Conservation (phyloP, 768 basidiomycete genomes). For the Xerocomus potaroensis region DNA sequence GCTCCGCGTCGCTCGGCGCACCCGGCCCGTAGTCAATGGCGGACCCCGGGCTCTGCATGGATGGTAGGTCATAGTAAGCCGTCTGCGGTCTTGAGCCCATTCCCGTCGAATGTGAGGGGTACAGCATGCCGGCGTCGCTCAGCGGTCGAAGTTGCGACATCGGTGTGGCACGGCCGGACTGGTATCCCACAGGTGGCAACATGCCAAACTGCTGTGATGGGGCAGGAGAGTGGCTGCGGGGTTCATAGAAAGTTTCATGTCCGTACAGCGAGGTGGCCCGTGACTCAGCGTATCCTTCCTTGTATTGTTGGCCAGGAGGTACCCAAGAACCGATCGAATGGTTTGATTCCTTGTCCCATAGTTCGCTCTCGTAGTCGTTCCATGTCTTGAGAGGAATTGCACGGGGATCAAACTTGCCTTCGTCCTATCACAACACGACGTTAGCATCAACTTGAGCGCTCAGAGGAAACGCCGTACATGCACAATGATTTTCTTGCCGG, state of each 20-base stretch:
- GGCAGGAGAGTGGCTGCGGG: slow-evolving; percentile 66
- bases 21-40: slow-evolving; percentile 39
- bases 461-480: slow-evolving; percentile 55
- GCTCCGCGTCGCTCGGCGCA: slow-evolving; percentile 60
- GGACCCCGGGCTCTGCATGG: slow-evolving; percentile 48
- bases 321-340: slow-evolving; percentile 94
- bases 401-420: slow-evolving; percentile 94
- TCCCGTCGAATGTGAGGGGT: slow-evolving; percentile 61
- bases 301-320: slow-evolving; percentile 66
- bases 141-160: slow-evolving; percentile 40
- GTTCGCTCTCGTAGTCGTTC: slow-evolving; percentile 95
- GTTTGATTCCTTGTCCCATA: slow-evolving; percentile 97
- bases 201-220: slow-evolving; percentile 58
- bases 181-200: slow-evolving; percentile 61
- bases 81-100: slow-evolving; percentile 67
- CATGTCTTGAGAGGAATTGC: slow-evolving; percentile 94
- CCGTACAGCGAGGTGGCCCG: slow-evolving; percentile 80
- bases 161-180: slow-evolving; percentile 75
- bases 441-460: slow-evolving; percentile 9
- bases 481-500: slow-evolving; percentile 92
- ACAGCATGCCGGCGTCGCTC: slow-evolving; percentile 36
- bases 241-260: slow-evolving; percentile 84
- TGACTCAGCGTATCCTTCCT: slow-evolving; percentile 74
- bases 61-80: slow-evolving; percentile 70
- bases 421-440: slow-evolving; percentile 54